Conservation (phyloP, 192 early-diverging fungal genomes). For the Mortierella claussenii region DNA sequence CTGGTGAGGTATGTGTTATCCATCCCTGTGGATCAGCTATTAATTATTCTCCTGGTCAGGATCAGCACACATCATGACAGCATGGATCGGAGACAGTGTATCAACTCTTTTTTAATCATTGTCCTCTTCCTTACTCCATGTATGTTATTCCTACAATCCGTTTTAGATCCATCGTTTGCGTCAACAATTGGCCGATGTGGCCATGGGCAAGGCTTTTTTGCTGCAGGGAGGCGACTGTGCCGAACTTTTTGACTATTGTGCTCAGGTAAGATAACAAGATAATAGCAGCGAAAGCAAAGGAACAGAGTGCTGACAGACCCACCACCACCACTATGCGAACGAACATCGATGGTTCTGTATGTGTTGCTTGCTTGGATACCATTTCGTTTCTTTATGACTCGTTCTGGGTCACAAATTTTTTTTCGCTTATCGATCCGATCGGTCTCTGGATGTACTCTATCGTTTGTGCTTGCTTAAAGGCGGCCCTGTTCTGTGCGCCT, state of each 20-base stretch:
- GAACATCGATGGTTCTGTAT: too few relatives aligned
- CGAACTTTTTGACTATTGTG: conserved; percentile 98
- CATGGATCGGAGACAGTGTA: too few relatives aligned
- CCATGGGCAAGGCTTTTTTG: conserved; percentile 91
- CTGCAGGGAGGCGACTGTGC: conserved; percentile 99
- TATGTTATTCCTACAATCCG: not conserved
- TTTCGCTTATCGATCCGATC: conserved; percentile 4
- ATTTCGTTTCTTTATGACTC: conserved; percentile 46
- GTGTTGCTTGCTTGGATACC: not conserved
- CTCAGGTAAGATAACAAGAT: conserved; percentile 66
- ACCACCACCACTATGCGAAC: too few relatives aligned
- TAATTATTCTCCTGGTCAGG: not conserved
- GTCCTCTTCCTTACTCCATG: not conserved
- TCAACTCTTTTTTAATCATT: too few relatives aligned
- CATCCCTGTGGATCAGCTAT: not conserved
- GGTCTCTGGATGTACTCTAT: not conserved
- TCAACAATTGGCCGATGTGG: conserved; percentile 87
- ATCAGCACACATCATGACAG: not conserved
- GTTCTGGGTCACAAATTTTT: conserved; percentile 25
- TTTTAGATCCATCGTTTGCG: conserved; percentile 82
- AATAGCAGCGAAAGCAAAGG: too few relatives aligned
- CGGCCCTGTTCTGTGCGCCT: too few relatives aligned
- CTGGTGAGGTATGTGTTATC: conserved; percentile 78
- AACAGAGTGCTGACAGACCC: too few relatives aligned
- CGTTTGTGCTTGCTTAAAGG: too few relatives aligned